phyloP scores from a whole-genome alignment of 306 rosid genomes.

The Glycyrrhiza uralensis region DNA sequence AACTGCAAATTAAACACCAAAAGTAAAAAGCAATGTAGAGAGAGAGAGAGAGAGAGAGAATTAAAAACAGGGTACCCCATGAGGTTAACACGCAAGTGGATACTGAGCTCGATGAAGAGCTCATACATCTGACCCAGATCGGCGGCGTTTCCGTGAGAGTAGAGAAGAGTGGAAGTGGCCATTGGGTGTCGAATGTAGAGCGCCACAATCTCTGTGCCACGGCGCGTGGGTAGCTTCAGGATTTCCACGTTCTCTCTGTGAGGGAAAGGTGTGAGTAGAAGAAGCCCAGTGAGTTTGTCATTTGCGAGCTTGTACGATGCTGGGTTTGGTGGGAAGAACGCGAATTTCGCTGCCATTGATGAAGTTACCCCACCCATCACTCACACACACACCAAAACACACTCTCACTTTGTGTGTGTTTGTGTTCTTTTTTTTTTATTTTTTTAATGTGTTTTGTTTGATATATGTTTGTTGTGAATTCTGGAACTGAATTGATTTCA shows the following conservation, averaged over 20 bases:
- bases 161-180: constrained; percentile 85
- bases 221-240: constrained; percentile 70
- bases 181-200: constrained; percentile 78
- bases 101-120: constrained; percentile 82
- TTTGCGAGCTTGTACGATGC: constrained; percentile 68
- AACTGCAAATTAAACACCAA: not conserved
- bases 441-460: too few species aligned
- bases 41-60: not conserved
- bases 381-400: not conserved
- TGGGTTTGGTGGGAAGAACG: constrained; percentile 92
- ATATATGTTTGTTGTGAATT: not conserved
- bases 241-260: constrained; percentile 92
- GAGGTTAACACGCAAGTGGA: constrained; percentile 82
- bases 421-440: not conserved
- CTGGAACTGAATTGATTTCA: constrained; percentile 9
- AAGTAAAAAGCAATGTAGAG: too few species aligned
- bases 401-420: not conserved
- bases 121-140: constrained; percentile 99
- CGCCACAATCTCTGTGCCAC: constrained; percentile 76
- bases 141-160: constrained; percentile 97
- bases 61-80: constrained; percentile 67
- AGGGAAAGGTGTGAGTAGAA: constrained; percentile 73
- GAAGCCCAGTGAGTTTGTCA: constrained; percentile 63
- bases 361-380: constrained; percentile 95
- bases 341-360: constrained; percentile 96